A percentile compares a stretch with the other conserved stretches of the same genome.
These are phyloP conservation scores for Cutaneotrichosporon dermatis DNA, from an alignment of 1,284 basidiomycete species.

Conservation along the genomic window DNA sequence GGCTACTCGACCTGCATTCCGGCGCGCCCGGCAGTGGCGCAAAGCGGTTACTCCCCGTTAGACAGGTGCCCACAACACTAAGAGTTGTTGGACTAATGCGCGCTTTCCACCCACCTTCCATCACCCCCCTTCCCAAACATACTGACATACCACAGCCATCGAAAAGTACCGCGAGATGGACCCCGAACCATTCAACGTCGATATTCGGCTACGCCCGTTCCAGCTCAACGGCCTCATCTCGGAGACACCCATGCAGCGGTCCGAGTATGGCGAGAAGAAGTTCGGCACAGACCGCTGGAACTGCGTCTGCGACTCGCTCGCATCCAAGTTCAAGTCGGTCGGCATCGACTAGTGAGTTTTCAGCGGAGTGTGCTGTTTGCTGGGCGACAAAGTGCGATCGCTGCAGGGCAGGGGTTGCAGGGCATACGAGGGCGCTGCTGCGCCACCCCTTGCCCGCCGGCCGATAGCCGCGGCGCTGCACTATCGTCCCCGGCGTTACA, in stretches of 20 bases:
- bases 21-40: too few species aligned
- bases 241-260: constrained; percentile 28
- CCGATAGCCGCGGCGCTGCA: too few species aligned
- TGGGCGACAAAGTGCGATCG: neutral
- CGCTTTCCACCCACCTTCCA: neutral
- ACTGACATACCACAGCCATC: constrained; percentile 17
- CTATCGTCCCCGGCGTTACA: too few species aligned
- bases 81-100: too few species aligned
- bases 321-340: constrained; percentile 36
- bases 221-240: constrained; percentile 38
- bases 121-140: neutral
- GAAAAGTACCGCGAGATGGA: constrained; percentile 24
- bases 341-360: constrained; percentile 42
- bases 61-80: too few species aligned
- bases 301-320: constrained; percentile 32
- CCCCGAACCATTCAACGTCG: constrained; percentile 22
- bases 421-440: too few species aligned
- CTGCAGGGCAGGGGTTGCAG: too few species aligned
- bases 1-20: too few species aligned
- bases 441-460: too few species aligned
- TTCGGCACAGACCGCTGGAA: constrained; percentile 44
- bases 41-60: too few species aligned
- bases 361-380: neutral
- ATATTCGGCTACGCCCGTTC: constrained; percentile 45
- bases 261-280: constrained; percentile 34